Percentiles rank a stretch among this genome's conserved stretches.
phyloP scores from a whole-genome alignment of 225 moss, liverwort and hornwort genomes.

The Pseudoscleropodium purum region DNA sequence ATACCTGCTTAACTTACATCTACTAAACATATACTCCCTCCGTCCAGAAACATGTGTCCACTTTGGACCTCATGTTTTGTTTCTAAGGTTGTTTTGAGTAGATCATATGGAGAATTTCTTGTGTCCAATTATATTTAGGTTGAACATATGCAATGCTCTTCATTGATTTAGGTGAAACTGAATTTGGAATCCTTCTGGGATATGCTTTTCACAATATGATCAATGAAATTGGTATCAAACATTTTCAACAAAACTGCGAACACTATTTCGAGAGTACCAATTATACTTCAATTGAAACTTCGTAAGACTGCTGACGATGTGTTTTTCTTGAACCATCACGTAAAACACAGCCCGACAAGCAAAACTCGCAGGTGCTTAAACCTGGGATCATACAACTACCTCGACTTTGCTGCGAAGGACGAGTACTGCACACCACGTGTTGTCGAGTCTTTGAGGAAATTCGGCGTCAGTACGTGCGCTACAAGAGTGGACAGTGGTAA shows the following conservation, averaged over 20 bases:
- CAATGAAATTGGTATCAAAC: neutral
- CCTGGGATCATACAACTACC: slow-evolving; percentile 87
- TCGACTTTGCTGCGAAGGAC: slow-evolving; percentile 81
- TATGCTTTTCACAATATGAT: neutral
- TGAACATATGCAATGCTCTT: neutral
- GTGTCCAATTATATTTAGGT: neutral
- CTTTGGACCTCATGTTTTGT: neutral
- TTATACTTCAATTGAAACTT: neutral
- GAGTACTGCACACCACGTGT: slow-evolving; percentile 84
- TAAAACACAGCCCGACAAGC: slow-evolving; percentile 36
- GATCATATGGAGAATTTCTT: neutral
- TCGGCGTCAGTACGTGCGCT: slow-evolving; percentile 63
- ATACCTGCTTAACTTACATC: neutral
- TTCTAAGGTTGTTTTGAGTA: neutral
- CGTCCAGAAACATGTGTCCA: neutral
- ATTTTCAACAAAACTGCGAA: neutral
- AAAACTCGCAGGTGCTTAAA: slow-evolving; percentile 63
- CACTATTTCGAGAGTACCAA: neutral
- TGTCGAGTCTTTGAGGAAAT: slow-evolving; percentile 32
- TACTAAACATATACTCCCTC: neutral
- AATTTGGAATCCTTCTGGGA: neutral
- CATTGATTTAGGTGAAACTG: neutral
- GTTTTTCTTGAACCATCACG: neutral
- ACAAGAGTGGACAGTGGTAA: slow-evolving; percentile 67
- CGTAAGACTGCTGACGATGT: neutral